phyloP scores from a whole-genome alignment of 257 asterid genomes.

The Haberlea rhodopensis region DNA sequence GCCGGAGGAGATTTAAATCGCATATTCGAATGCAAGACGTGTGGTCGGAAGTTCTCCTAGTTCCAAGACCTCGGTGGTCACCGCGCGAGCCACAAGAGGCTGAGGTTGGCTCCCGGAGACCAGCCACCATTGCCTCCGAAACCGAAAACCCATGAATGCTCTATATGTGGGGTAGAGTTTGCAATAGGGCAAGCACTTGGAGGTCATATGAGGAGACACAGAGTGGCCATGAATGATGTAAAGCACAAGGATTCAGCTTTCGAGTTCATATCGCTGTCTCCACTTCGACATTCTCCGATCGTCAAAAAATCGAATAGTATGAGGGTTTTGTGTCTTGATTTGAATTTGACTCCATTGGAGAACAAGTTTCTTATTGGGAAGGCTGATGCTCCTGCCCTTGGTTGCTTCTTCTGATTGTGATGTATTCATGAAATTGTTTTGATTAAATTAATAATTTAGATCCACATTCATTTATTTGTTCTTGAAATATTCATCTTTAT shows the following conservation, averaged over 20 bases:
- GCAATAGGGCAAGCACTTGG: no score
- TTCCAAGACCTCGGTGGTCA: slow-evolving; percentile 90
- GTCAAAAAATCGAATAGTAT: slow-evolving; percentile 36
- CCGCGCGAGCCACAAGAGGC: slow-evolving; percentile 74
- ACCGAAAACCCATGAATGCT: no score
- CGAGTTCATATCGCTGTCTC: slow-evolving; percentile 30
- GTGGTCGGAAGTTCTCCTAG: slow-evolving; percentile 60
- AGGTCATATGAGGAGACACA: slow-evolving; percentile 66
- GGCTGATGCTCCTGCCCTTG: slow-evolving; percentile 27
- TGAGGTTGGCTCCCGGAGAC: slow-evolving; percentile 59
- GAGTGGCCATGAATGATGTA: slow-evolving; percentile 24
- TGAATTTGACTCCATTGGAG: slow-evolving; percentile 70
- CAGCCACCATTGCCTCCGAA: no score
- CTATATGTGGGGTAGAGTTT: no score
- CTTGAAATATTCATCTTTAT: no score
- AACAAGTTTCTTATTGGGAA: slow-evolving; percentile 42
- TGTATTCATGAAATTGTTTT: no score
- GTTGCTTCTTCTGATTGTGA: slow-evolving; percentile 28
- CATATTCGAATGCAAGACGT: no score
- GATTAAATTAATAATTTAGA: no score
- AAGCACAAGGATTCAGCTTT: slow-evolving; percentile 11
- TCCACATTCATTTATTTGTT: no score
- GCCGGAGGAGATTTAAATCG: no score
- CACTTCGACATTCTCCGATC: slow-evolving; percentile 39
- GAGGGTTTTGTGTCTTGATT: slow-evolving; percentile 50